Base-by-base conservation (phyloP, 148 eudicot species). In the Chenopodium formosanum region DNA sequence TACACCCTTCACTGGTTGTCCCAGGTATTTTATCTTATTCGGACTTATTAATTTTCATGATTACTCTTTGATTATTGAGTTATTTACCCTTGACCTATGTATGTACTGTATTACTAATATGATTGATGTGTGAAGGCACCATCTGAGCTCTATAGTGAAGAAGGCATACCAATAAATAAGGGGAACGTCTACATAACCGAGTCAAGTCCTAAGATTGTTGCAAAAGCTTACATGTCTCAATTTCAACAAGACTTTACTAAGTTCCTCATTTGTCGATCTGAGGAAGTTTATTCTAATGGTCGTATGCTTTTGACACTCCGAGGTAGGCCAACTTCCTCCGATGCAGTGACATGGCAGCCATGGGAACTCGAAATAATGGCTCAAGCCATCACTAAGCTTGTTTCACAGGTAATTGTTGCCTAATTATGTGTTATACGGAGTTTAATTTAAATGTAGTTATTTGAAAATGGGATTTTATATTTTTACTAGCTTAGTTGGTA, bases 1-100 rank as follows among this genome's bases (percentile, higher is more conserved):
- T 89, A 76, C 32, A 66, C 90, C 47, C 86, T 83, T 32, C 89
- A 88, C 2, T 89, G 89, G 89, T 86, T 89, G 4, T 87, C 88
- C 76, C 85, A 86, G 87, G 91, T 89, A 34, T 62, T 25, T 22
- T 62, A 20, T 62, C 66, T 62, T n/a, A 4, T 9, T 20, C 44
- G 44, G 8, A 40, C 44, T 40, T 40, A 40, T 34, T 34, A 2
- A 34, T 34, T 34, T 34, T 40, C 44, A 8, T 40, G 44, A 40
- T 6, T 7, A 40, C 7, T 40, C 7, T 40, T 40, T 6, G 7
- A 40, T 40, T 40, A 0, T 40, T 6, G 44, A 40, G 44, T 40
- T 5, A 6, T 40, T 40, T 40, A 5, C 0, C 44, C 44, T 40
- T 40, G 44, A 40, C 7, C 44, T 40, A 4, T 40, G 44, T 4